phyloP scores from a whole-genome alignment of 768 basidiomycete genomes.

The Phylloporus sp. region DNA sequence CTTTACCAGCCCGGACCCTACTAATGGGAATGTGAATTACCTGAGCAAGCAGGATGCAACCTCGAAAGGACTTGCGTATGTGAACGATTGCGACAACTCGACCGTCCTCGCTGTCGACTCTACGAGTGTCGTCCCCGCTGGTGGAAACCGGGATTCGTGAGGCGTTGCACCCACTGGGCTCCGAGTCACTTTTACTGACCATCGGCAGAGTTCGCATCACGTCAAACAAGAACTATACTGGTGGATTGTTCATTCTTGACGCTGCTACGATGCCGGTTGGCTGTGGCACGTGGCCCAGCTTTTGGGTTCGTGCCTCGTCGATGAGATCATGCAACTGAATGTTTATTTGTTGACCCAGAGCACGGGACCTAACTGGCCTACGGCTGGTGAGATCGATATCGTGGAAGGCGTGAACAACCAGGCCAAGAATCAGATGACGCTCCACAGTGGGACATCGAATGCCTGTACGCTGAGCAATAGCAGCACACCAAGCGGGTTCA shows the following conservation, averaged over 20 bases:
- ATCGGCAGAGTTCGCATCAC: slow-evolving; percentile 57
- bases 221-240: slow-evolving; percentile 53
- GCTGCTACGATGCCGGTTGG: slow-evolving; percentile 67
- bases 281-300: slow-evolving; percentile 61
- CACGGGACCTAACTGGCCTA: slow-evolving; percentile 50
- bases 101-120: slow-evolving; percentile 62
- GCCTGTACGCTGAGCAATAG: slow-evolving; percentile 30
- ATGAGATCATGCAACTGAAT: background rate
- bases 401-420: slow-evolving; percentile 67
- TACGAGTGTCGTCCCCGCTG: slow-evolving; percentile 41
- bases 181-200: slow-evolving; percentile 2
- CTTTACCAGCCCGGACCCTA: slow-evolving; percentile 60
- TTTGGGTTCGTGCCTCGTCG: slow-evolving; percentile 33
- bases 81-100: slow-evolving; percentile 49
- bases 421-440: slow-evolving; percentile 54
- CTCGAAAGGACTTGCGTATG: slow-evolving; percentile 52
- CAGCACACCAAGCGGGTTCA: slow-evolving; percentile 10
- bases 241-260: slow-evolving; percentile 75
- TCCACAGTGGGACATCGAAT: slow-evolving; percentile 49
- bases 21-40: slow-evolving; percentile 64
- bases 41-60: slow-evolving; percentile 43
- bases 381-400: slow-evolving; percentile 63
- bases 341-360: slow-evolving; percentile 26
- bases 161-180: slow-evolving; percentile 6
- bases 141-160: slow-evolving; percentile 52